phyloP scores from a whole-genome alignment of 75 land plant species.

The Selaginella tamariscina region DNA sequence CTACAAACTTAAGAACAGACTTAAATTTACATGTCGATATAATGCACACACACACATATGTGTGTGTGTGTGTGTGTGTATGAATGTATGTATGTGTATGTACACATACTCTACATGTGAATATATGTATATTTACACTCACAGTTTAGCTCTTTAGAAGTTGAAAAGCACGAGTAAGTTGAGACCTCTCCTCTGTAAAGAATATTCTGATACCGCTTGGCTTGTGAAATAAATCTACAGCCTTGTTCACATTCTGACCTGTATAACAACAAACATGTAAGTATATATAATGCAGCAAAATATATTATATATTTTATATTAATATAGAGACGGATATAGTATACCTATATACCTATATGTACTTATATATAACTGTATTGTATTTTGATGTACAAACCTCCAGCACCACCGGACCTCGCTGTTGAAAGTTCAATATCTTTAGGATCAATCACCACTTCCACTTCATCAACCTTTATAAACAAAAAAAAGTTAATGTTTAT shows the following conservation, averaged over 20 bases:
- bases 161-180: conserved; percentile 78
- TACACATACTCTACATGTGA: too few relatives aligned
- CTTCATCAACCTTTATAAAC: conserved; percentile 83
- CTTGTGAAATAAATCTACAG: conserved; percentile 83
- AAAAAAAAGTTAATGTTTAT: neutral
- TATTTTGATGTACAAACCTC: conserved; percentile 79
- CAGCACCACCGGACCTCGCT: conserved; percentile 98
- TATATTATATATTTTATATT: too few relatives aligned
- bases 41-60: too few relatives aligned
- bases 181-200: conserved; percentile 94
- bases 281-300: neutral
- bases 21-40: neutral
- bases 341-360: too few relatives aligned
- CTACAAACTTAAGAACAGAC: conserved; percentile 18
- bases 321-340: too few relatives aligned
- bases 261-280: conserved; percentile 11
- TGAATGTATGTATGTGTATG: too few relatives aligned
- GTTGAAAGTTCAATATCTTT: conserved; percentile 97
- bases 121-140: conserved; percentile 15
- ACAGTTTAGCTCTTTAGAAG: conserved; percentile 90
- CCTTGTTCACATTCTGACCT: conserved; percentile 99
- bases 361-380: too few relatives aligned
- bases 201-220: conserved; percentile 96
- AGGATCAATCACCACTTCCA: conserved; percentile 94
- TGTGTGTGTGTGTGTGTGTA: too few relatives aligned